Evolutionary conservation across 495 filamentous ascomycete genomes (phyloP).

Genomic region (Cladorrhinum samala): DNA sequence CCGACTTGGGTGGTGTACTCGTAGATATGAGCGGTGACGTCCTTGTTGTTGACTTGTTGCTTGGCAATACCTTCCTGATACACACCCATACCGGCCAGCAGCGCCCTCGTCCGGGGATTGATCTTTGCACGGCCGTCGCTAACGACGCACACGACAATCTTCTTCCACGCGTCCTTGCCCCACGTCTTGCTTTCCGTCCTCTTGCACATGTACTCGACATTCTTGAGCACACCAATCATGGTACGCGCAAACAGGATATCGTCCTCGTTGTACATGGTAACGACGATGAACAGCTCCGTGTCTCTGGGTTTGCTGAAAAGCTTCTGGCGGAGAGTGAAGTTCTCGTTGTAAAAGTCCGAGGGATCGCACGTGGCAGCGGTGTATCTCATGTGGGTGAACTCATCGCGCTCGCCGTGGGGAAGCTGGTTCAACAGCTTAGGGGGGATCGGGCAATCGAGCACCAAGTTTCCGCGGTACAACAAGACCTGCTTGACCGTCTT

Average conservation of each 20-base stretch:
- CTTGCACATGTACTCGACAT: constrained; percentile 94
- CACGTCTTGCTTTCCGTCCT: constrained; percentile 89
- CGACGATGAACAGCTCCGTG: constrained; percentile 94
- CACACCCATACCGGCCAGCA: constrained; percentile 87
- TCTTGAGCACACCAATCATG: constrained; percentile 96
- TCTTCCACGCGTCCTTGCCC: constrained; percentile 99
- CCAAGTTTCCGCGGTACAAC: constrained; percentile 92
- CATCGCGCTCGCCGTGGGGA: constrained; percentile 85
- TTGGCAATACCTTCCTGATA: constrained; percentile 99
- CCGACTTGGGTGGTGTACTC: constrained; percentile 96
- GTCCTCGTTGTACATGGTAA: constrained; percentile 99
- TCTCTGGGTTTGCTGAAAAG: constrained; percentile 89
- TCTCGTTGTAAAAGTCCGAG: constrained; percentile 72
- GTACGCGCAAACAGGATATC: constrained; percentile 94
- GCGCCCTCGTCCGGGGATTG: constrained; percentile 82
- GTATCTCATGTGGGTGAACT: constrained; percentile 99
- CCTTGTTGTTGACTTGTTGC: constrained; percentile 93
- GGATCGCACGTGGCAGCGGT: constrained; percentile 96
- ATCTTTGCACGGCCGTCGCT: constrained; percentile 99
- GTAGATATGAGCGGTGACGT: constrained; percentile 98
- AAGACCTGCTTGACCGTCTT: constrained; percentile 99
- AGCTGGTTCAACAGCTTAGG: constrained; percentile 80
- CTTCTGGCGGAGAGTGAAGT: constrained; percentile 89
- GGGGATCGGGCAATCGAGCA: constrained; percentile 94
- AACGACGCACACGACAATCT: constrained; percentile 97